Evolutionary conservation across 306 rosid species (phyloP).

Genomic region (Rosa chinensis): DNA sequence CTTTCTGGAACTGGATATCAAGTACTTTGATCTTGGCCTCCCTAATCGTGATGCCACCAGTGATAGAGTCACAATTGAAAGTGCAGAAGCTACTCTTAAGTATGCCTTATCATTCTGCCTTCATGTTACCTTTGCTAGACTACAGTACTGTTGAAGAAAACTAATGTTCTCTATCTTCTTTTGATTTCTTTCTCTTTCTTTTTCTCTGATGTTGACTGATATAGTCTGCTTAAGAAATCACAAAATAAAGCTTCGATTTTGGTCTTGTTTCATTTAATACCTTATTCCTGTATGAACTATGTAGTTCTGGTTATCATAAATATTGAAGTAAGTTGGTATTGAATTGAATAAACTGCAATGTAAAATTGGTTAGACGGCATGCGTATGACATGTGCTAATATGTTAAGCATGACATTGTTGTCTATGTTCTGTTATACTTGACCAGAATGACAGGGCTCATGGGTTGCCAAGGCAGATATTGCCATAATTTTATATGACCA

Average conservation of each 20-base stretch:
- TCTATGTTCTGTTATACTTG: not conserved
- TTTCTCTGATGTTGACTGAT: not conserved
- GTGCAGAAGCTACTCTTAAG: constrained; percentile 98
- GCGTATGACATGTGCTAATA: not conserved
- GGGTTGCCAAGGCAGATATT: not conserved
- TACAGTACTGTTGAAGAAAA: not conserved
- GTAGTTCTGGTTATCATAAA: not conserved
- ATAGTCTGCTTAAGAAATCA: not conserved
- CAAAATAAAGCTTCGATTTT: not conserved
- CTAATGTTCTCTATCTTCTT: not conserved
- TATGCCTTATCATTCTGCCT: constrained; percentile 29
- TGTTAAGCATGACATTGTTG: not conserved
- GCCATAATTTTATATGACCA: not conserved
- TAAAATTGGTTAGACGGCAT: not conserved
- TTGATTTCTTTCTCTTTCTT: not conserved
- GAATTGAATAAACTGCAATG: not conserved
- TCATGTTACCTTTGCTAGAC: not conserved
- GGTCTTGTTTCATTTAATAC: not conserved
- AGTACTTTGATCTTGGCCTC: constrained; percentile 92
- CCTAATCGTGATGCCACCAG: constrained; percentile 81
- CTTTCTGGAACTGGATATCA: constrained; percentile 90
- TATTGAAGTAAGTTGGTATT: not conserved
- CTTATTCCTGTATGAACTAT: not conserved
- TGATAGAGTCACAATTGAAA: constrained; percentile 87
- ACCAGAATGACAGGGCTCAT: too few species aligned